Base-by-base conservation (phyloP, 2,329 filamentous ascomycete species). In the Exophiala oligosperma region DNA sequence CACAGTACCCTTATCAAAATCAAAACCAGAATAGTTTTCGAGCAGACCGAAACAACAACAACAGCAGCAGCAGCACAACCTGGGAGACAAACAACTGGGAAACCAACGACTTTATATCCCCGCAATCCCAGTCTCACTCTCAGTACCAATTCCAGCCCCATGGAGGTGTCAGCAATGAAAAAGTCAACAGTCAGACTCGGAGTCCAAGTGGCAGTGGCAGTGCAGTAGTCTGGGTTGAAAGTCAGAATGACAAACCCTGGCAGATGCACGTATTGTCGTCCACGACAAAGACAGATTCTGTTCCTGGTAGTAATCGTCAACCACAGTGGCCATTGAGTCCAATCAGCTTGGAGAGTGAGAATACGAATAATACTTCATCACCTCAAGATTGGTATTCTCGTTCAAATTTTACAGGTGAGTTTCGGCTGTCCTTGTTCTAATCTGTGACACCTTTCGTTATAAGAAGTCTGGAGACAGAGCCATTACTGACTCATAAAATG, bases 201-300 rank as follows among this genome's bases (percentile, higher is more conserved):
- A 17, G 17, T 1, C 17, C 17, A 17, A 17, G 4, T 46, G n/a
- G 26, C 24, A 43, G 32, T 21, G 49, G 41, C 24, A 52, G 28
- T 23, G 50, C 52, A 29, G 46, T 59, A 3, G 41, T 59, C 14
- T 59, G 56, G 56, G 32, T 59, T n/a, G 56, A 59, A 28, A 52
- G 40, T 8, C n/a, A 37, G 21, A 41, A 49, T 23, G 47, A 35
- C 12, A 40, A 55, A 32, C 52, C 52, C 4, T 29, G 41, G 11
- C 56, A 55, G 32, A 28, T 59, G 56, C 56, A 59, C 48, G 41
- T 29, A 4, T 14, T 21, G 21, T 47, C 44, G 21, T 24, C 44
- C 5, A 4, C 37, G 11, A 4, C 37, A 21, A 43, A 43, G 5
- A 9, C 32, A 35, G 11, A 9, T 2, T 2, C 7, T 35, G 6